Evolutionary conservation across 23 red algal species (phyloP).

Genomic region (Gracilaria gracilis): DNA sequence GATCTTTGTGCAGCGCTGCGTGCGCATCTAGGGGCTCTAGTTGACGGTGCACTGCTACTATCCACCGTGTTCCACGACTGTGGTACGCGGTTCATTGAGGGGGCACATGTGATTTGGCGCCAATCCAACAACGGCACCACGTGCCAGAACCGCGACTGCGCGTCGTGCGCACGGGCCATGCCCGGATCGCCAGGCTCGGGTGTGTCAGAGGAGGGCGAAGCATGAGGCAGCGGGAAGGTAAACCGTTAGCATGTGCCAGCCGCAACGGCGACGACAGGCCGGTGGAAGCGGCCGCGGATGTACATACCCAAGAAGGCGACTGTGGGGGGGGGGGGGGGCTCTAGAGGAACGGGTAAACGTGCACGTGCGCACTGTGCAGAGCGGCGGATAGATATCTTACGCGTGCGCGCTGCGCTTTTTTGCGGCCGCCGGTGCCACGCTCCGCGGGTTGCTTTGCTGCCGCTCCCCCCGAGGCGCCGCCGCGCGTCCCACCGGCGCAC

Average conservation of each 20-base stretch:
- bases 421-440: not conserved
- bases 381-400: not conserved
- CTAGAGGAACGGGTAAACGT: too few relatives aligned
- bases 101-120: not conserved
- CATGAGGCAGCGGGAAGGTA: too few relatives aligned
- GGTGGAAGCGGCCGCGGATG: too few relatives aligned
- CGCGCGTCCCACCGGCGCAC: not conserved
- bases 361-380: not conserved
- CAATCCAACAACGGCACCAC: not conserved
- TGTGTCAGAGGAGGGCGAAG: not conserved
- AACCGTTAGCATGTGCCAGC: not conserved
- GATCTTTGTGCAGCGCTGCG: not conserved
- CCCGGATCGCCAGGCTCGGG: not conserved
- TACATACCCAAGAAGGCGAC: too few relatives aligned
- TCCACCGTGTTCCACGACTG: not conserved
- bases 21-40: not conserved
- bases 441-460: slow-evolving; percentile 8
- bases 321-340: too few relatives aligned
- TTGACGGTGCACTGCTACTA: not conserved
- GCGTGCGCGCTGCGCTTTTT: not conserved
- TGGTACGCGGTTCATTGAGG: not conserved
- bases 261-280: not conserved
- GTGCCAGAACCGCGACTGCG: not conserved
- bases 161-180: not conserved
- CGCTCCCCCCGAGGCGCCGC: slow-evolving; percentile 18